Evolutionary conservation across 495 filamentous ascomycete species (phyloP).

Genomic region (Penicillium dipodomyicola): DNA sequence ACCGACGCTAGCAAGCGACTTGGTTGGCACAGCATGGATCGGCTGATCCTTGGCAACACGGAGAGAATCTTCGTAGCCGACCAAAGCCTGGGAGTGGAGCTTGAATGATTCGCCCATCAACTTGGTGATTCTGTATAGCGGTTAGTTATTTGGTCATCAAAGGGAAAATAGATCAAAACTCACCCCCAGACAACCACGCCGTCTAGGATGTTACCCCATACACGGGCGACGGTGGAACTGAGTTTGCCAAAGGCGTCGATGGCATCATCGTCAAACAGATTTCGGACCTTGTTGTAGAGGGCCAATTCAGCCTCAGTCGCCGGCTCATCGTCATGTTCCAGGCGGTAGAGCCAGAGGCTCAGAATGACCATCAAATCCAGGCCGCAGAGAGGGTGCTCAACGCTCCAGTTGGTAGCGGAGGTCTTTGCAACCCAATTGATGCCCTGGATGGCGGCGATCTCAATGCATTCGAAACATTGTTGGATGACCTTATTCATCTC

Average conservation of each 20-base stretch:
- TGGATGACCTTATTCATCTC: slow-evolving; percentile 99
- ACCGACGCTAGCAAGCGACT: slow-evolving; percentile 47
- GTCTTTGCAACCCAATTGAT: slow-evolving; percentile 98
- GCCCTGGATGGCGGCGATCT: slow-evolving; percentile 89
- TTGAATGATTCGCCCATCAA: slow-evolving; percentile 98
- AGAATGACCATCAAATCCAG: slow-evolving; percentile 99
- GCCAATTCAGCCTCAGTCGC: slow-evolving; percentile 85
- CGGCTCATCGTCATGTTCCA: slow-evolving; percentile 97
- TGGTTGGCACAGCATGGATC: slow-evolving; percentile 46
- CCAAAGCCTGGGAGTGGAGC: slow-evolving; percentile 88
- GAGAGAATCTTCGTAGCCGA: slow-evolving; percentile 83
- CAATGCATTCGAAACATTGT: slow-evolving; percentile 97
- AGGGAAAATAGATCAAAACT: slow-evolving; percentile 32
- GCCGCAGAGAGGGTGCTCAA: slow-evolving; percentile 95
- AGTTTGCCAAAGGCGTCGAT: slow-evolving; percentile 79
- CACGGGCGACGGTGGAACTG: slow-evolving; percentile 86
- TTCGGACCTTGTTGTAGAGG: slow-evolving; percentile 94
- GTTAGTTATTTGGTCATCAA: slow-evolving; percentile 44
- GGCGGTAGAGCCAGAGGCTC: slow-evolving; percentile 94
- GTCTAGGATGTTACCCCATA: slow-evolving; percentile 98
- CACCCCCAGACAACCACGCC: slow-evolving; percentile 99
- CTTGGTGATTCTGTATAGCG: slow-evolving; percentile 75
- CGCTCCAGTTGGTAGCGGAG: slow-evolving; percentile 97
- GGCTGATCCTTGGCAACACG: slow-evolving; percentile 48
- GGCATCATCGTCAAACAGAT: slow-evolving; percentile 86